Evolutionary conservation across 495 filamentous ascomycete species (phyloP).

Genomic region (Aspergillus ostianus): DNA sequence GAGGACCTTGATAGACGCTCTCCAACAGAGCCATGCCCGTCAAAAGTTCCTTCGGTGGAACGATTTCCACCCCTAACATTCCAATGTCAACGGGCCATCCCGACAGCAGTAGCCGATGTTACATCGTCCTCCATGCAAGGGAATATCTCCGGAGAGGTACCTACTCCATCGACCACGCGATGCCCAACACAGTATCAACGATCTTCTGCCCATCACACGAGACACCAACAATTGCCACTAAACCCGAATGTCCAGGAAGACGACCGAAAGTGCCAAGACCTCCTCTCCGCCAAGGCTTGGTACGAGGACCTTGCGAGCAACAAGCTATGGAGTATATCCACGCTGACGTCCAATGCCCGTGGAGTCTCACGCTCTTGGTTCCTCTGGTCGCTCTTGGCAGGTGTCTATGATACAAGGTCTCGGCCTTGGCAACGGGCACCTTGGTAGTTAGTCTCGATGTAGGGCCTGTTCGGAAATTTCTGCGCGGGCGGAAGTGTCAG

Average conservation of each 20-base stretch:
- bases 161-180: too few species aligned
- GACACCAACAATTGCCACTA: too few species aligned
- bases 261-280: neutral
- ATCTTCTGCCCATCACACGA: too few species aligned
- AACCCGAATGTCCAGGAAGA: too few species aligned
- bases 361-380: neutral
- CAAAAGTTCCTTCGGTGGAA: too few species aligned
- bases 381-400: conserved; percentile 1
- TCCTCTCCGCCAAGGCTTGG: conserved; percentile 3
- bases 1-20: too few species aligned
- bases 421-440: conserved; percentile 8
- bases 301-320: conserved; percentile 7
- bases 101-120: too few species aligned
- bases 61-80: neutral
- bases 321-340: neutral
- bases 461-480: conserved; percentile 1
- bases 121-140: too few species aligned
- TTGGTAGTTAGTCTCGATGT: conserved; percentile 15
- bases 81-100: too few species aligned
- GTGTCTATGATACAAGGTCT: neutral
- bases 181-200: too few species aligned
- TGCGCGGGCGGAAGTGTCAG: neutral
- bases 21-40: too few species aligned
- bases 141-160: too few species aligned
- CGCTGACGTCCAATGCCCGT: neutral